Conservation (phyloP, 2,329 filamentous ascomycete species). For the Dryadomyces quercus-mongolicae region DNA sequence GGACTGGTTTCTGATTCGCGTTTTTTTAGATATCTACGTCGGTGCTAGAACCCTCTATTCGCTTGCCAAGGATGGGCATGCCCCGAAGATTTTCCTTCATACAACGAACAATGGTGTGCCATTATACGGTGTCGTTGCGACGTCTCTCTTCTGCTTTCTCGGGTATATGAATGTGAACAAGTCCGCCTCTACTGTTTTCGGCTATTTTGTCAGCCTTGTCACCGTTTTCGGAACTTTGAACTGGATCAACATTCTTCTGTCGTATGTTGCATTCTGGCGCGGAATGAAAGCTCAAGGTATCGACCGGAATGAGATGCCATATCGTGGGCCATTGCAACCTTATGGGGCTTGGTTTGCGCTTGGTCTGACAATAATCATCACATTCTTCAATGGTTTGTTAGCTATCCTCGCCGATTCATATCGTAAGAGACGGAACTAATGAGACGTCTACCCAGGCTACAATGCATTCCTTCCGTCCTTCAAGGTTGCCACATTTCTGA, state of each 20-base stretch:
- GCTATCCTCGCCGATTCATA: constrained; percentile 42
- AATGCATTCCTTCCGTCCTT: constrained; percentile 22
- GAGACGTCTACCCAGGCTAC: too few species aligned
- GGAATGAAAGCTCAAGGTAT: constrained; percentile 25
- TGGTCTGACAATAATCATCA: constrained; percentile 1
- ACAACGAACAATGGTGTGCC: constrained; percentile 25
- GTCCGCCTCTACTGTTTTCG: constrained; percentile 22
- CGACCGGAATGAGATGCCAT: constrained; percentile 20
- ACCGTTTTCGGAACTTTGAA: constrained; percentile 28
- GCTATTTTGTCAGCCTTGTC: constrained; percentile 27
- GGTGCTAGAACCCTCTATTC: constrained; percentile 25
- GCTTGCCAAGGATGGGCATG: constrained; percentile 25
- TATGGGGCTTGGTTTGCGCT: constrained; percentile 22
- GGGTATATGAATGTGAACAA: constrained; percentile 27
- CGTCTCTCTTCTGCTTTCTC: constrained; percentile 21
- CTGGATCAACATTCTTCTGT: constrained; percentile 26
- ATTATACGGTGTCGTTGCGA: constrained; percentile 20
- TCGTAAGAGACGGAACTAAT: too few species aligned
- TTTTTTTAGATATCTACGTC: constrained; percentile 35
- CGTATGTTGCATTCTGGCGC: constrained; percentile 23
- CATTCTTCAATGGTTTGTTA: constrained; percentile 2
- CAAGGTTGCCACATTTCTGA: constrained; percentile 50
- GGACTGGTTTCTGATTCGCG: too few species aligned
- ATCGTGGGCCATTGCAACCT: constrained; percentile 22
- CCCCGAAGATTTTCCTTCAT: constrained; percentile 21